phyloP scores from a whole-genome alignment of 1,139 yeast species.

The Saccharomyces uvarum region DNA sequence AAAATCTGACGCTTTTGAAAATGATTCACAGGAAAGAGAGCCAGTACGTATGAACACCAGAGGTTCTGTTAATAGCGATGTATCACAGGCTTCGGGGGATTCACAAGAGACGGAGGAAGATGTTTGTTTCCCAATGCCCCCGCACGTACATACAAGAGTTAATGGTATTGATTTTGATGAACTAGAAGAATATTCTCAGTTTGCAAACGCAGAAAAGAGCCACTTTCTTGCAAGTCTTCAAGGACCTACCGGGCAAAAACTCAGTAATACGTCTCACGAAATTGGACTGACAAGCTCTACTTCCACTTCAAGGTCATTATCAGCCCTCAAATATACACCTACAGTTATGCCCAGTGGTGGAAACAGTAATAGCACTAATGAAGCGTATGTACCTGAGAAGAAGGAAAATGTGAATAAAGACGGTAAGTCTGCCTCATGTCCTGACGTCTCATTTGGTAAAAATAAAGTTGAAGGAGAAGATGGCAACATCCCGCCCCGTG shows the following conservation, averaged over 20 bases:
- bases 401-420: conserved; percentile 3
- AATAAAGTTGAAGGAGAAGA: conserved; percentile 35
- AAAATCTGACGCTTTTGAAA: conserved; percentile 4
- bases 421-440: conserved; percentile 6
- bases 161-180: conserved; percentile 76
- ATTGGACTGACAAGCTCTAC: conserved; percentile 29
- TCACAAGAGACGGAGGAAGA: conserved; percentile 91
- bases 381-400: conserved; percentile 3
- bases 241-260: background rate
- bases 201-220: conserved; percentile 31
- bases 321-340: conserved; percentile 58
- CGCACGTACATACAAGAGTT: conserved; percentile 51
- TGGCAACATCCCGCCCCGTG: conserved; percentile 1
- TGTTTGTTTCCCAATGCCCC: conserved; percentile 91
- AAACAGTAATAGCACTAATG: conserved; percentile 1
- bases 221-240: conserved; percentile 1
- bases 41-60: conserved; percentile 17
- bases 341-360: conserved; percentile 13
- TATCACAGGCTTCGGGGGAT: conserved; percentile 63
- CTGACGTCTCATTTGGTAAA: conserved; percentile 35
- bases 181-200: conserved; percentile 64
- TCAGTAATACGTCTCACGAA: background rate
- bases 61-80: conserved; percentile 50
- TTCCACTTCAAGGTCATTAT: conserved; percentile 32
- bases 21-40: conserved; percentile 10